Conservation (phyloP, 306 rosid species). For the Vachellia pachyceras region DNA sequence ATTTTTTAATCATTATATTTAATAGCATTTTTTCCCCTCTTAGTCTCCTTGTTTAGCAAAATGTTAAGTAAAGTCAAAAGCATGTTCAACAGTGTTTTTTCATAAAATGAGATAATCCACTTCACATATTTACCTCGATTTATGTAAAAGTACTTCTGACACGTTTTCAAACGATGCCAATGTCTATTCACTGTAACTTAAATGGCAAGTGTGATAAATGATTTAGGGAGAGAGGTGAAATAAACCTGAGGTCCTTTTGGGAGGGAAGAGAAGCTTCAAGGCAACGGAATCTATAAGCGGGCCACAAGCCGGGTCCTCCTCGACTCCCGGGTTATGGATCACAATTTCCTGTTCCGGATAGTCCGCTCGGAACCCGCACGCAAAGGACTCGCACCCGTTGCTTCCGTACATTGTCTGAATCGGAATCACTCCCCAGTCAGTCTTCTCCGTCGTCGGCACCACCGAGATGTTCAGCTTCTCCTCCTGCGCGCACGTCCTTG, state of each 20-base stretch:
- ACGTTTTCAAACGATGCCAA: too few relatives aligned
- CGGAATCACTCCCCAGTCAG: constrained; percentile 62
- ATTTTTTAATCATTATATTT: too few relatives aligned
- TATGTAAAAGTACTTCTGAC: too few relatives aligned
- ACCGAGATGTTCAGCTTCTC: constrained; percentile 62
- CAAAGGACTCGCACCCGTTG: constrained; percentile 65
- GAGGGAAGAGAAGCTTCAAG: constrained; percentile 48
- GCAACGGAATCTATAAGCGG: constrained; percentile 69
- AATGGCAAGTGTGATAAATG: too few relatives aligned
- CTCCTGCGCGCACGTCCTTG: constrained; percentile 72
- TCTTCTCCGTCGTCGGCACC: constrained; percentile 42
- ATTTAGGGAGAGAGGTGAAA: too few relatives aligned
- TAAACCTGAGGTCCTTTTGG: constrained; percentile 45
- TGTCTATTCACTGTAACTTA: too few relatives aligned
- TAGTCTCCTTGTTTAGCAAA: too few relatives aligned
- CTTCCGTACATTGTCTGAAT: constrained; percentile 68
- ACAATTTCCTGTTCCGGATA: constrained; percentile 35
- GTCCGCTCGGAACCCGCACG: constrained; percentile 58
- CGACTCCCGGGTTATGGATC: constrained; percentile 61
- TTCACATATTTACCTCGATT: too few relatives aligned
- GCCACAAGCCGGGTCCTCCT: constrained; percentile 72
- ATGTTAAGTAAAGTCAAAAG: too few relatives aligned
- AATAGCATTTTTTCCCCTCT: too few relatives aligned
- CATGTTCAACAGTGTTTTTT: too few relatives aligned
- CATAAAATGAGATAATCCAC: too few relatives aligned